Base-by-base conservation (phyloP, 2,329 filamentous ascomycete genomes). In the Anthostomella pinea region DNA sequence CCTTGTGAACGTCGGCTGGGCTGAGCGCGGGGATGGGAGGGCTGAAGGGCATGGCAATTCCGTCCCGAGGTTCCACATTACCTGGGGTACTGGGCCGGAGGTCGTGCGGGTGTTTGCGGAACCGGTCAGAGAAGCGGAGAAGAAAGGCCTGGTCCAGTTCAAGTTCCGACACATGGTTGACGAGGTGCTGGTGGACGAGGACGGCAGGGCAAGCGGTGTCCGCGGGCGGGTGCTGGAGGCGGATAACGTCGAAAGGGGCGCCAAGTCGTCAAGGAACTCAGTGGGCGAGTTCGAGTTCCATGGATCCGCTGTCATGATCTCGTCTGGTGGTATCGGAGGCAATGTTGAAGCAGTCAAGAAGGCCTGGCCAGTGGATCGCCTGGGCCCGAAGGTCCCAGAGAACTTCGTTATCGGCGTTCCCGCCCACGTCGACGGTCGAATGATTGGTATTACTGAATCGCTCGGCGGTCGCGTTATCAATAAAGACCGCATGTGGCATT, bases 401-500 rank as follows among this genome's bases (percentile, higher is more conserved):
- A 65, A 64, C 43, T 79, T 81, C 44, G 75, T 81, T 26, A 54
- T 79, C 10, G 78, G 78, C 6, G 78, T 82, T 3, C 78, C 78
- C 0, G 75, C 74, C 0, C 76, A 81, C 45, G 78, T 82, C n/a
- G 78, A 82, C 45, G 78, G 78, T 2, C 70, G 76, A 34, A 80
- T 81, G 75, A 70, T 82, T 28, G 69, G 62, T 22, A 79, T 81
- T 33, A 58, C 75, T 2, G 69, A 78, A 53, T 35, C 51, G 1
- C 67, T 64, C 2, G 78, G 78, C 7, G 78, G 73, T 1, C 63
- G 68, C 39, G 51, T 80, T 41, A 66, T 81, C 62, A 81, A 82
- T 58, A 67, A 71, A 31, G 78, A 81, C 50, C 64, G 78, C 27
- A 81, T 81, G 77, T 82, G 78, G 78, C 77, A 81, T 54, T 82